Evolutionary conservation across 2,329 filamentous ascomycete genomes (phyloP).

Genomic region (Plenodomus lindquistii): DNA sequence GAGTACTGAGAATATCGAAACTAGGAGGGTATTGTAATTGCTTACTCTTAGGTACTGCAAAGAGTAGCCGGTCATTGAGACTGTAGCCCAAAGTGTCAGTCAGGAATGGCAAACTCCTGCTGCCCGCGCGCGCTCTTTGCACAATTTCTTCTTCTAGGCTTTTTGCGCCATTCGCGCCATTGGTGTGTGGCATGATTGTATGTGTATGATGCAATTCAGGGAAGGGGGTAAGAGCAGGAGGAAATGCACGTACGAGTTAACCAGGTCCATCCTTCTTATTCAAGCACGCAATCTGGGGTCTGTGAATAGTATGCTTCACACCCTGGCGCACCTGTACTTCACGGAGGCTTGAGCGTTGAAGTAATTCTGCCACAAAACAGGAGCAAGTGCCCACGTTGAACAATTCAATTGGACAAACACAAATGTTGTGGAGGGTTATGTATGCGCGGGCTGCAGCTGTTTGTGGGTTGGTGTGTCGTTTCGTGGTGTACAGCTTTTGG

Average conservation of each 20-base stretch:
- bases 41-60: slow-evolving; percentile 98
- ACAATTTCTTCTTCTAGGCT: slow-evolving; percentile 23
- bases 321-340: slow-evolving; percentile 10
- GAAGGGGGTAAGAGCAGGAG: slow-evolving; percentile 8
- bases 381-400: slow-evolving; percentile 30
- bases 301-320: slow-evolving; percentile 12
- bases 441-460: slow-evolving; percentile 19
- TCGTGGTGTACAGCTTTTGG: slow-evolving; percentile 32
- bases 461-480: slow-evolving; percentile 37
- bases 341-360: slow-evolving; percentile 19
- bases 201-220: background rate
- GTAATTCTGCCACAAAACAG: slow-evolving; percentile 18
- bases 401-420: slow-evolving; percentile 26
- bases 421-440: slow-evolving; percentile 13
- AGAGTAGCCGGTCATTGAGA: slow-evolving; percentile 88
- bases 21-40: slow-evolving; percentile 27
- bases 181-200: slow-evolving; percentile 26
- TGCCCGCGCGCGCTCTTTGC: slow-evolving; percentile 33
- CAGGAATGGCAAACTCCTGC: slow-evolving; percentile 43
- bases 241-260: slow-evolving; percentile 44
- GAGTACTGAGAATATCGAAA: slow-evolving; percentile 2
- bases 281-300: slow-evolving; percentile 28
- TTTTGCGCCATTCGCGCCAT: slow-evolving; percentile 23
- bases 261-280: slow-evolving; percentile 45
- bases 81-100: slow-evolving; percentile 57